These are phyloP conservation scores for Lantana camara DNA, from an alignment of 257 asterid genomes.

Conservation along the genomic window DNA sequence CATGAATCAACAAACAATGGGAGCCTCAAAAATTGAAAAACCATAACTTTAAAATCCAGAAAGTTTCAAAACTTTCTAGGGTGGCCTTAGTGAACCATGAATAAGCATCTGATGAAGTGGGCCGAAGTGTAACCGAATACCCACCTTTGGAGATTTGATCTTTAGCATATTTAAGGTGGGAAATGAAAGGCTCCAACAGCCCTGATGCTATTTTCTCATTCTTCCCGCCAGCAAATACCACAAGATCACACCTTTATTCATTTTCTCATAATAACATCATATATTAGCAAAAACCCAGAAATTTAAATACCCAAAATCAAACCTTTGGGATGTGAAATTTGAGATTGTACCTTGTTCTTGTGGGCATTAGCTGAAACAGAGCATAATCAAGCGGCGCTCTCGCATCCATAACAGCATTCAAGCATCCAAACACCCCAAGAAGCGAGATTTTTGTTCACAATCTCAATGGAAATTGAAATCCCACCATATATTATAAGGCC, in stretches of 20 bases:
- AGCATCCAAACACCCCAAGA: constrained; percentile 5
- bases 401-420: constrained; percentile 52
- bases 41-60: no score
- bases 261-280: not conserved
- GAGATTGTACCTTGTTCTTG: constrained; percentile 69
- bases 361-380: constrained; percentile 80
- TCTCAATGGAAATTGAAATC: not conserved
- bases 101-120: constrained; percentile 32
- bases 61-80: constrained; percentile 51
- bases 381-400: constrained; percentile 62
- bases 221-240: constrained; percentile 59
- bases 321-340: not conserved
- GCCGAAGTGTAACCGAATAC: no score
- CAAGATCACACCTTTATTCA: constrained; percentile 72
- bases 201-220: constrained; percentile 87
- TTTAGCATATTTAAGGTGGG: constrained; percentile 70
- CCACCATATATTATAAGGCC: not conserved
- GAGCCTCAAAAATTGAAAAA: no score
- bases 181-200: constrained; percentile 68
- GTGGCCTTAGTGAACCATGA: constrained; percentile 81
- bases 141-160: constrained; percentile 89
- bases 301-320: not conserved
- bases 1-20: no score
- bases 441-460: not conserved
- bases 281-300: not conserved